A percentile compares a stretch with the other conserved stretches of the same genome.
phyloP scores from a whole-genome alignment of 306 rosid genomes.

The Fragaria ananassa region DNA sequence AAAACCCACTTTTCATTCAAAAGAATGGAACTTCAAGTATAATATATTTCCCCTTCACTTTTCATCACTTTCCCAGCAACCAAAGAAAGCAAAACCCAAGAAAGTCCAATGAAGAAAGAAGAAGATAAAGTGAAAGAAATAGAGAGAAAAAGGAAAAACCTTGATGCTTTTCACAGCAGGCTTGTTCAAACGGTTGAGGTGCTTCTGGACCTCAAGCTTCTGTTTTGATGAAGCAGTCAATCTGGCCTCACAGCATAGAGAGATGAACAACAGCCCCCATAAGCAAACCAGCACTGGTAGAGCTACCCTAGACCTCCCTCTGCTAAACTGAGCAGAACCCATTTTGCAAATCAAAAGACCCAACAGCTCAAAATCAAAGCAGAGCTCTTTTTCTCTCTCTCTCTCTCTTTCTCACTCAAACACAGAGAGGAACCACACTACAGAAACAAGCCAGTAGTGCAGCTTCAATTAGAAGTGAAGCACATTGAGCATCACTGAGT shows the following conservation, averaged over 20 bases:
- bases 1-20: neutral
- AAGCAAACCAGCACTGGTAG: conserved; percentile 35
- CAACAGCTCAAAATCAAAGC: conserved; percentile 9
- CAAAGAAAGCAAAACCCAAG: conserved; percentile 17
- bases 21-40: neutral
- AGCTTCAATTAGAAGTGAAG: conserved; percentile 11
- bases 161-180: conserved; percentile 72
- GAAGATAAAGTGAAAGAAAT: conserved; percentile 10
- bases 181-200: conserved; percentile 83
- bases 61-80: conserved; percentile 18
- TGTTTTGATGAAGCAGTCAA: conserved; percentile 53
- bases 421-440: neutral
- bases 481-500: conserved; percentile 14
- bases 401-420: neutral
- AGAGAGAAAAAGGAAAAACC: conserved; percentile 36
- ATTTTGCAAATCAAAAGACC: conserved; percentile 21
- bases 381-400: neutral
- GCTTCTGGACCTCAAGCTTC: conserved; percentile 73
- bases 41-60: neutral
- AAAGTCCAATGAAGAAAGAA: conserved; percentile 9
- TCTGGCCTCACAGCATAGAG: conserved; percentile 62
- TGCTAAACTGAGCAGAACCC: conserved; percentile 36
- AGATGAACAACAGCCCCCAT: conserved; percentile 36
- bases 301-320: conserved; percentile 26
- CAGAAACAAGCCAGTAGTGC: neutral